Evolutionary conservation across 805 yeast genomes (phyloP).

Genomic region (Schwanniomyces sp.): DNA sequence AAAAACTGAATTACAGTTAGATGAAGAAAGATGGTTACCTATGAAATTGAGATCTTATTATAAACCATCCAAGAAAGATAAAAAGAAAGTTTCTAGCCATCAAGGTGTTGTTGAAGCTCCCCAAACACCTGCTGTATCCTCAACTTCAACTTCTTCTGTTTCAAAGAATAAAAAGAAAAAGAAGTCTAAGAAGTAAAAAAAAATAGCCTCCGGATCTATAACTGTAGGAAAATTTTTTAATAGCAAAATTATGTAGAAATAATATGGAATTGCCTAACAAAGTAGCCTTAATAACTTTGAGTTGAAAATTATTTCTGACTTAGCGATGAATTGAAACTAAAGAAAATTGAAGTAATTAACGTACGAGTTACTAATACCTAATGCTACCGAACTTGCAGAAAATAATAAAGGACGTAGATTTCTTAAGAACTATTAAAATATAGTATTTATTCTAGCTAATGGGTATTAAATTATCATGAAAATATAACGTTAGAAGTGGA

Average conservation of each 20-base stretch:
- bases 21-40: conserved; percentile 88
- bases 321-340: not conserved
- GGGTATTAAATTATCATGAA: not conserved
- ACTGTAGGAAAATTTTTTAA: not conserved
- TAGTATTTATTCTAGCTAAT: not conserved
- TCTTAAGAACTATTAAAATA: not conserved
- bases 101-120: conserved; percentile 24
- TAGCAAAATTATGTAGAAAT: not conserved
- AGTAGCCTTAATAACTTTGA: too few species aligned
- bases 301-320: not conserved
- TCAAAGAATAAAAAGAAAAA: conserved; percentile 7
- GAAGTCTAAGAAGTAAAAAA: conserved; percentile 26
- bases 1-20: conserved; percentile 24
- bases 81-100: conserved; percentile 21
- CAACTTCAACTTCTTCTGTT: conserved; percentile 5
- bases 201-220: not conserved
- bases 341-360: too few species aligned
- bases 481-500: not conserved
- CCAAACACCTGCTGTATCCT: conserved; percentile 2
- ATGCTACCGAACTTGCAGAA: too few species aligned
- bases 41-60: conserved; percentile 80
- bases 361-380: too few species aligned
- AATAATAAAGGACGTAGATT: too few species aligned
- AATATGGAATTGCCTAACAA: not conserved
- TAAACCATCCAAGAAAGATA: conserved; percentile 71